Conservation (phyloP, 106 monocot species). For the Amphibolis antarctica region DNA sequence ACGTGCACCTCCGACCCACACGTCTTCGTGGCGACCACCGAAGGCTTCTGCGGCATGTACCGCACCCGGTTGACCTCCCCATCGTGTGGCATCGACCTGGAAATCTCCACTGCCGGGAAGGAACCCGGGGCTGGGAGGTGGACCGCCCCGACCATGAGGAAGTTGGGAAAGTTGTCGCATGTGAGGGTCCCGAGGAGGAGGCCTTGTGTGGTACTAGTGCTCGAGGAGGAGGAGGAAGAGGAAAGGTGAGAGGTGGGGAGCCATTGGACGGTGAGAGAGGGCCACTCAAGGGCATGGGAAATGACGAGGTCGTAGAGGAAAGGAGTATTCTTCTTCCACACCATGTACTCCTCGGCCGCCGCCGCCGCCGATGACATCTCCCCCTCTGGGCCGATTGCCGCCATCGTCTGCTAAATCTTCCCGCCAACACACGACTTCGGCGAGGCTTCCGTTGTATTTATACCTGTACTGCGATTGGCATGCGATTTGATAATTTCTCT, state of each 20-base stretch:
- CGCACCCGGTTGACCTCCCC: conserved; percentile 91
- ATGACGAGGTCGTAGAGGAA: conserved; percentile 88
- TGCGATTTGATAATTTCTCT: too few species aligned
- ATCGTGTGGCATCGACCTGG: conserved; percentile 34
- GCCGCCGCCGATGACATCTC: neutral
- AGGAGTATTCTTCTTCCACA: conserved; percentile 93
- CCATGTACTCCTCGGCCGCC: conserved; percentile 9
- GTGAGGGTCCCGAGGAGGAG: conserved; percentile 85
- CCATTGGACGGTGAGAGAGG: conserved; percentile 79
- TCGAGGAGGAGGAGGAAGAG: conserved; percentile 9
- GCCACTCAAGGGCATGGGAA: conserved; percentile 77
- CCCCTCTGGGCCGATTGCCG: neutral
- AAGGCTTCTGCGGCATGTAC: conserved; percentile 71
- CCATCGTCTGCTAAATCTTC: conserved; percentile 8
- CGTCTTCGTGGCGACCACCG: conserved; percentile 65
- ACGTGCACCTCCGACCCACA: conserved; percentile 64
- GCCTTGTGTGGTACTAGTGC: too few species aligned
- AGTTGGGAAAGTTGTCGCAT: conserved; percentile 59
- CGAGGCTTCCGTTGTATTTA: too few species aligned
- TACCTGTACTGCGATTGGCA: too few species aligned
- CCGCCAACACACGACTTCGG: conserved; percentile 5
- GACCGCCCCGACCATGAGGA: conserved; percentile 49
- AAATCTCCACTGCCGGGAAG: conserved; percentile 33
- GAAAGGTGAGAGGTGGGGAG: conserved; percentile 23
- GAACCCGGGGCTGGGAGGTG: conserved; percentile 26